These are phyloP conservation scores for Nicotiana otophora DNA, from an alignment of 257 asterid genomes.

Conservation along the genomic window DNA sequence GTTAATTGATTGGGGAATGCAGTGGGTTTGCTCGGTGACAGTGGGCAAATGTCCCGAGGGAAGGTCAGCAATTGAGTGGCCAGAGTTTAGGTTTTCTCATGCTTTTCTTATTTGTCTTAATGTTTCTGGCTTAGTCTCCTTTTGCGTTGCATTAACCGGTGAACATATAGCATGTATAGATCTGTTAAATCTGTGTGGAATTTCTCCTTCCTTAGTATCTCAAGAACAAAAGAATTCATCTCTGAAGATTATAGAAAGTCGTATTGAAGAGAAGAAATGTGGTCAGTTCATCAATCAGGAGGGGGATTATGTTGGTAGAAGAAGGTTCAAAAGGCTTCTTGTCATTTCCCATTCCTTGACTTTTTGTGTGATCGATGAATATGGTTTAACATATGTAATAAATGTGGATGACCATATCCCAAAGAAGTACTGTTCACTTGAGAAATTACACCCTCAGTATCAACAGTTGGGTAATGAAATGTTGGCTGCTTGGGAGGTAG, in stretches of 20 bases:
- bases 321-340: conserved; percentile 60
- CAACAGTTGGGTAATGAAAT: conserved; percentile 43
- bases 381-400: conserved; percentile 53
- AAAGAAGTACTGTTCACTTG: conserved; percentile 31
- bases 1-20: conserved; percentile 64
- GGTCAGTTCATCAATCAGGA: conserved; percentile 20
- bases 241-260: conserved; percentile 14
- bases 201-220: conserved; percentile 29
- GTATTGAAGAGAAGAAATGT: conserved; percentile 16
- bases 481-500: conserved; percentile 62
- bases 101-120: conserved; percentile 70
- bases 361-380: conserved; percentile 71
- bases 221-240: conserved; percentile 19
- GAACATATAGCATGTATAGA: conserved; percentile 48
- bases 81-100: conserved; percentile 65
- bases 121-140: conserved; percentile 55
- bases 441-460: conserved; percentile 30
- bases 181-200: conserved; percentile 31
- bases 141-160: conserved; percentile 64
- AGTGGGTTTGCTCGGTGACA: conserved; percentile 69
- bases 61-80: conserved; percentile 55
- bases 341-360: conserved; percentile 53
- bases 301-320: conserved; percentile 31
- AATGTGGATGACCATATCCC: conserved; percentile 34
- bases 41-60: conserved; percentile 43